Percentiles rank a stretch among this genome's conserved stretches.
Evolutionary conservation across 208 protist genomes (phyloP).

Genomic region (Trypanosoma lewisi): DNA sequence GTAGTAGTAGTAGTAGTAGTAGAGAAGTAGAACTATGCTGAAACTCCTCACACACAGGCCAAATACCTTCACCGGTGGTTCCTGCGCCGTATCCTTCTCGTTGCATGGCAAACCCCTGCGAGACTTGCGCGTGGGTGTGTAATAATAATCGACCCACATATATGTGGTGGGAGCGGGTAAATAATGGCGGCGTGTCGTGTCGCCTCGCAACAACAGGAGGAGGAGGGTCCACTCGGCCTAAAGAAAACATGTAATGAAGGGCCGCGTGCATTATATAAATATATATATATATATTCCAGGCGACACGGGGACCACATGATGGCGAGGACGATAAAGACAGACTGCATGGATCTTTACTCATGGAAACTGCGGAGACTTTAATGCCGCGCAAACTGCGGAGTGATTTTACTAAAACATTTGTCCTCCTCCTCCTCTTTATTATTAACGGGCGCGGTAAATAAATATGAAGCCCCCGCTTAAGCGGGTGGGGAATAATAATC

Average conservation of each 20-base stretch:
- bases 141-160: not conserved
- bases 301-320: not conserved
- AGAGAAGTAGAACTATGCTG: too few relatives aligned
- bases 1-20: too few relatives aligned
- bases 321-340: too few relatives aligned
- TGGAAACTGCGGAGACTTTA: not conserved
- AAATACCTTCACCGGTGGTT: conserved; percentile 15
- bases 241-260: conserved; percentile 16
- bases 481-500: too few relatives aligned
- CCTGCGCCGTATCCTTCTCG: not conserved
- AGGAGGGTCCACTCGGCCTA: not conserved
- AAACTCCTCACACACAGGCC: conserved; percentile 31
- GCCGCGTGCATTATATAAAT: not conserved
- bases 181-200: conserved; percentile 1
- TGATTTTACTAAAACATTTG: not conserved
- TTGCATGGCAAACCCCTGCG: not conserved
- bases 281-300: conserved; percentile 4
- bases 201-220: too few relatives aligned
- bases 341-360: not conserved
- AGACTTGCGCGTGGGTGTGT: conserved; percentile 1
- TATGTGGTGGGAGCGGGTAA: conserved; percentile 10
- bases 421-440: too few relatives aligned
- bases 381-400: conserved; percentile 3
- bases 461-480: too few relatives aligned
- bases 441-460: too few relatives aligned